These are phyloP conservation scores for Carex kokanica DNA, from an alignment of 176 grass and related monocot genomes.

Conservation along the genomic window DNA sequence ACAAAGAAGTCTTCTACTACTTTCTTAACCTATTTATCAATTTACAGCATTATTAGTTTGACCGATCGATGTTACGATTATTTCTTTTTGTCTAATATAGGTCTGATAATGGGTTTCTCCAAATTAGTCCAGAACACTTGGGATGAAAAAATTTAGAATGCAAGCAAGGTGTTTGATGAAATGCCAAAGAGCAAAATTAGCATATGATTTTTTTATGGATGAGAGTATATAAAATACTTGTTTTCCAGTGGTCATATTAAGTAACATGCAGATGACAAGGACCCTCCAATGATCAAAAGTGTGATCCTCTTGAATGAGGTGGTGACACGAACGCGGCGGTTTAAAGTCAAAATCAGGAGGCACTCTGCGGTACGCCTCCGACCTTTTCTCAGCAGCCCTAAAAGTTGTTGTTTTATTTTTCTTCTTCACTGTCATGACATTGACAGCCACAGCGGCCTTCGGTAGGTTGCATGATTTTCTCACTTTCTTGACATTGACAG, in stretches of 20 bases:
- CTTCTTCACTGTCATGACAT: not conserved
- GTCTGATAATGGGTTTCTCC: not conserved
- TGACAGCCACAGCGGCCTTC: not conserved
- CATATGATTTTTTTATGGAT: not conserved
- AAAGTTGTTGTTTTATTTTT: not conserved
- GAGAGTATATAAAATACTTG: not conserved
- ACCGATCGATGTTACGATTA: not conserved
- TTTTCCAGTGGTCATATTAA: constrained; percentile 31
- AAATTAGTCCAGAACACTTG: not conserved
- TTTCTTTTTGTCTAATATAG: not conserved
- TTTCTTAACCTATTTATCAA: constrained; percentile 25
- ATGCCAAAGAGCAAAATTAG: not conserved
- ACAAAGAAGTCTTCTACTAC: too few species aligned
- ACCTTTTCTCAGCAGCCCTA: constrained; percentile 19
- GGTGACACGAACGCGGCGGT: constrained; percentile 29
- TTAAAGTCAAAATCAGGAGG: not conserved
- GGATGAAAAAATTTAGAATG: not conserved
- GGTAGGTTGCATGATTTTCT: not conserved
- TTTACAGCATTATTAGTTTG: not conserved
- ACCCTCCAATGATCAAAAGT: constrained; percentile 41
- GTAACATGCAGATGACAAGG: constrained; percentile 33
- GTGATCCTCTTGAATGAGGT: constrained; percentile 34
- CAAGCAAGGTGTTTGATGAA: not conserved
- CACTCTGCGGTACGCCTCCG: constrained; percentile 23
- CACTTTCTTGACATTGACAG: too few species aligned